Percentiles rank a stretch among this genome's conserved stretches.
Conservation (phyloP, 2,329 filamentous ascomycete species). For the Epichloe hybrida region DNA sequence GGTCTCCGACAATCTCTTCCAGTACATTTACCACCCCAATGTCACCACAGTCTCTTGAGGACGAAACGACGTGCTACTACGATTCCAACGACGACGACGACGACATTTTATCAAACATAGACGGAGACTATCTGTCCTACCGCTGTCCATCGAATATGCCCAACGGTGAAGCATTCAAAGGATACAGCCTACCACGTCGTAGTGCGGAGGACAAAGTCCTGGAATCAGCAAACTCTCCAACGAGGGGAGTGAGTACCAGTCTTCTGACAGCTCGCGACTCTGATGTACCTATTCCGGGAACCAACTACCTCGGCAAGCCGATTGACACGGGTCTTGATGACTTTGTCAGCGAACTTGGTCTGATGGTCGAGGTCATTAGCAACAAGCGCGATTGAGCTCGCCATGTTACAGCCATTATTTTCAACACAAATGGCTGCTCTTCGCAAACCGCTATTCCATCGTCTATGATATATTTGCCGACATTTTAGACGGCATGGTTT, state of each 20-base stretch:
- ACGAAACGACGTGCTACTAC: conserved; percentile 32
- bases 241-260: conserved; percentile 11
- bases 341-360: conserved; percentile 33
- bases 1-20: conserved; percentile 16
- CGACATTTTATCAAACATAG: conserved; percentile 22
- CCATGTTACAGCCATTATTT: not conserved
- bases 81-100: conserved; percentile 31
- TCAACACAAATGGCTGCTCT: not conserved
- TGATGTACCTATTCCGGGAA: conserved; percentile 9
- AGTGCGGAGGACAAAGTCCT: conserved; percentile 11
- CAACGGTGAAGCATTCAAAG: conserved; percentile 14
- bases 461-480: not conserved
- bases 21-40: conserved; percentile 20
- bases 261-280: conserved; percentile 13
- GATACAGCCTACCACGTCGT: conserved; percentile 34
- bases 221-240: not conserved
- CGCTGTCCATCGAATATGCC: conserved; percentile 10
- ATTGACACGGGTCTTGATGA: conserved; percentile 26
- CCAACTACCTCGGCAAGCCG: conserved; percentile 20
- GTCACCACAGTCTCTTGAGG: conserved; percentile 25
- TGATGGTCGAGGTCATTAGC: conserved; percentile 36
- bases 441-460: not conserved
- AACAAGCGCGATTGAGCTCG: conserved; percentile 14
- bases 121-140: conserved; percentile 21
- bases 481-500: not conserved